phyloP scores from a whole-genome alignment of 352 stramenopile genomes.

The Phytophthora agathidicida region DNA sequence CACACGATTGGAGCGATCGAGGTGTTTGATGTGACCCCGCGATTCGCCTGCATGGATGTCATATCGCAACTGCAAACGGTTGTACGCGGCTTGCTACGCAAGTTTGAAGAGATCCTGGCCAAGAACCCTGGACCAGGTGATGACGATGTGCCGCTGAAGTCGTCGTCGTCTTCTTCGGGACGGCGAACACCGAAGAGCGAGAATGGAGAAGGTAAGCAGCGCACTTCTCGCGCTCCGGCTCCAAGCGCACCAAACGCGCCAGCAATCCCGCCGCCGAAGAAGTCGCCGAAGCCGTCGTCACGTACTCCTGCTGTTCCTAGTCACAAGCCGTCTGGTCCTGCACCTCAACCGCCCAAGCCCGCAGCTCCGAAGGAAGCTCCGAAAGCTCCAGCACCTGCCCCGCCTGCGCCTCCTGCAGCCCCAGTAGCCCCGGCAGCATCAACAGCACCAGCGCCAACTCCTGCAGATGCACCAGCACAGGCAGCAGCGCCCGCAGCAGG shows the following conservation, averaged over 20 bases:
- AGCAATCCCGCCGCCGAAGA: constrained; percentile 46
- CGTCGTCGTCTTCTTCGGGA: constrained; percentile 65
- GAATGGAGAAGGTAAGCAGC: constrained; percentile 31
- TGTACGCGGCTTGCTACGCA: constrained; percentile 72
- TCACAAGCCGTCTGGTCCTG: constrained; percentile 28
- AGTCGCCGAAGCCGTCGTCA: constrained; percentile 22
- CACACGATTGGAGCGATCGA: constrained; percentile 83
- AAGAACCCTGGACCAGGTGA: constrained; percentile 60
- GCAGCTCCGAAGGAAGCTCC: constrained; percentile 17
- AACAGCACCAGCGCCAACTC: constrained; percentile 8
- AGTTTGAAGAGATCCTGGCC: constrained; percentile 80
- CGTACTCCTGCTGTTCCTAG: constrained; percentile 12
- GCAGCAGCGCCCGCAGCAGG: constrained; percentile 10
- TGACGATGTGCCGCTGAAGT: constrained; percentile 55
- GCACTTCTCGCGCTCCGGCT: constrained; percentile 30
- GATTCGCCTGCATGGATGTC: constrained; percentile 75
- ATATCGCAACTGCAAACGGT: constrained; percentile 80
- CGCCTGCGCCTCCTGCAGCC: constrained; percentile 15
- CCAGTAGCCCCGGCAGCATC: constrained; percentile 7
- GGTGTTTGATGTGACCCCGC: constrained; percentile 66
- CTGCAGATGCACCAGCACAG: constrained; percentile 1
- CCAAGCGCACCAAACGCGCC: constrained; percentile 35
- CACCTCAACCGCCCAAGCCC: constrained; percentile 22
- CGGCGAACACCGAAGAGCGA: constrained; percentile 29
- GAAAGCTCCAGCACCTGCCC: constrained; percentile 7